Conservation (phyloP, 179 eudicot species). For the Dionaea muscipula region DNA sequence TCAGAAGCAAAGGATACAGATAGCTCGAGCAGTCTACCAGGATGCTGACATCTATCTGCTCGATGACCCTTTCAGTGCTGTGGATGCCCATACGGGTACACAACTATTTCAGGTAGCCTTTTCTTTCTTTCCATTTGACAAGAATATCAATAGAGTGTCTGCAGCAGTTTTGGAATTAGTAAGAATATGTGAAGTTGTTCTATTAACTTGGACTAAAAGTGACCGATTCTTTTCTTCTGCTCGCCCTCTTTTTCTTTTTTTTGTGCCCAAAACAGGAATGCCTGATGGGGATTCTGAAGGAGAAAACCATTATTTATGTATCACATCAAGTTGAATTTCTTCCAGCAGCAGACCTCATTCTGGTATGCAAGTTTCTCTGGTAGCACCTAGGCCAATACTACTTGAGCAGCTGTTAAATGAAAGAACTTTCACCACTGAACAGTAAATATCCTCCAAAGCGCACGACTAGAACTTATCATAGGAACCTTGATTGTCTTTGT, state of each 20-base stretch:
- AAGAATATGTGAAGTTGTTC: too few species aligned
- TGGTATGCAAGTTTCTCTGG: conserved; percentile 34
- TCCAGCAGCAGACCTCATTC: conserved; percentile 88
- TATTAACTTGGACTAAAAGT: background rate
- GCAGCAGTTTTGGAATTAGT: too few species aligned
- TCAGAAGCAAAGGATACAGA: conserved; percentile 92
- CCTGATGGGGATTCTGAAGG: conserved; percentile 62
- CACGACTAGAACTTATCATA: too few species aligned
- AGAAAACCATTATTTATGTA: conserved; percentile 75
- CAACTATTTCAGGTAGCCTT: conserved; percentile 71
- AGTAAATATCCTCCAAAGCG: too few species aligned
- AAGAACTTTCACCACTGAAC: too few species aligned
- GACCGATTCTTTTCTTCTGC: background rate
- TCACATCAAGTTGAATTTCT: conserved; percentile 96
- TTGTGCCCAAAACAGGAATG: conserved; percentile 50
- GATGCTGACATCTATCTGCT: conserved; percentile 88
- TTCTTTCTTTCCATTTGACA: background rate
- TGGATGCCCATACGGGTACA: conserved; percentile 92
- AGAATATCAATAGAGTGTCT: background rate
- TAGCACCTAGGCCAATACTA: background rate
- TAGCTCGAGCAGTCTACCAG: conserved; percentile 90
- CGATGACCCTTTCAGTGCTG: conserved; percentile 97
- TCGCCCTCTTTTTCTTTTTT: background rate
- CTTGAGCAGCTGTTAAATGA: too few species aligned
- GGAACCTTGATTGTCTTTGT: too few species aligned